Conservation (phyloP, 2,329 filamentous ascomycete genomes). For the Xylogone sp. region DNA sequence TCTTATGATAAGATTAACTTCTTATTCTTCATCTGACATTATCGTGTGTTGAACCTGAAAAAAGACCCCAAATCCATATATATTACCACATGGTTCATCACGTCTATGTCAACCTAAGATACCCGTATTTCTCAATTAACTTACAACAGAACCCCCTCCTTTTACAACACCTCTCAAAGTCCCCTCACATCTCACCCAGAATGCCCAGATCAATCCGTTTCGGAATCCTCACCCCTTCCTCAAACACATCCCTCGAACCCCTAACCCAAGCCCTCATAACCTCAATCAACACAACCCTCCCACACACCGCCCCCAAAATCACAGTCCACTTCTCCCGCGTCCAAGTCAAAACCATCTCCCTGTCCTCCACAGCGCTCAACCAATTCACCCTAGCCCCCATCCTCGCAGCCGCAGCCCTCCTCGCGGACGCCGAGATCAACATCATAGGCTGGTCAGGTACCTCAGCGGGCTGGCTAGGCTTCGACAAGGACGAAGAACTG, state of each 20-base stretch:
- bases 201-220: conserved; percentile 19
- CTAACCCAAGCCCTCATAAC: conserved; percentile 34
- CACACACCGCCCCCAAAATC: conserved; percentile 19
- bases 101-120: too few relatives aligned
- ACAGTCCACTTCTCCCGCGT: conserved; percentile 41
- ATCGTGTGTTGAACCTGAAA: too few relatives aligned
- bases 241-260: conserved; percentile 40
- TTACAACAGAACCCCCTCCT: too few relatives aligned
- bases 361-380: conserved; percentile 26
- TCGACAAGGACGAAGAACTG: conserved; percentile 35
- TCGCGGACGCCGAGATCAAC: conserved; percentile 34
- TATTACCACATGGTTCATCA: too few relatives aligned
- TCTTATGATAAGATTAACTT: too few relatives aligned
- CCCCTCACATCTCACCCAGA: too few relatives aligned
- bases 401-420: conserved; percentile 29
- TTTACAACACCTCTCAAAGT: too few relatives aligned
- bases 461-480: conserved; percentile 35
- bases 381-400: conserved; percentile 30
- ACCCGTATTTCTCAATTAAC: too few relatives aligned
- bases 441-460: conserved; percentile 36
- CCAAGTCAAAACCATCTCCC: conserved; percentile 34
- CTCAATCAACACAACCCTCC: conserved; percentile 20
- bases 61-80: too few relatives aligned
- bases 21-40: too few relatives aligned
- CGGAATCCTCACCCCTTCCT: conserved; percentile 39